Percentiles rank a stretch among this genome's conserved stretches.
These are phyloP conservation scores for Bidens hawaiensis DNA, from an alignment of 140 eudicot species.

Conservation along the genomic window DNA sequence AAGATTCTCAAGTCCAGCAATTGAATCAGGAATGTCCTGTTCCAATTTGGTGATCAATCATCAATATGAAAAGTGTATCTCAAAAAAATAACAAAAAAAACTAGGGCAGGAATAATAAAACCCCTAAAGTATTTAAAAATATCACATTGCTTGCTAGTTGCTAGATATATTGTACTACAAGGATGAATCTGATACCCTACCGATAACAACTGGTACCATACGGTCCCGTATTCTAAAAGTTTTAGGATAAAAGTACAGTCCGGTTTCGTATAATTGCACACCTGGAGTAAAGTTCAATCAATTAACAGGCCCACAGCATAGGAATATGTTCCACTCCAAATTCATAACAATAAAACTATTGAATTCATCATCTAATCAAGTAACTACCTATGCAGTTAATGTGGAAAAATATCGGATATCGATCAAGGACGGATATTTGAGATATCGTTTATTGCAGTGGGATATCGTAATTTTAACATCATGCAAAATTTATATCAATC, in stretches of 20 bases:
- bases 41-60: constrained; percentile 6
- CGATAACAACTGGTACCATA: background rate
- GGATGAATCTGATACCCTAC: background rate
- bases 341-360: background rate
- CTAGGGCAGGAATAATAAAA: background rate
- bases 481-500: no score
- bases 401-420: no score
- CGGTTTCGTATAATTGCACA: background rate
- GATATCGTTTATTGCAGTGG: no score
- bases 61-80: constrained; percentile 1
- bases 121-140: background rate
- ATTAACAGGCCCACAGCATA: background rate
- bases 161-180: background rate
- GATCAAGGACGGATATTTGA: no score
- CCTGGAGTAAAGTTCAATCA: background rate
- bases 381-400: no score
- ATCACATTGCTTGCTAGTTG: background rate
- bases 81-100: no score
- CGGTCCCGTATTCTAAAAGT: background rate
- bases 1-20: constrained; percentile 87
- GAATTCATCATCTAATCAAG: no score
- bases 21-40: constrained; percentile 90
- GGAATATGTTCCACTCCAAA: background rate
- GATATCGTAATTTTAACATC: no score
- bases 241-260: no score